Evolutionary conservation across 2,329 filamentous ascomycete genomes (phyloP).

Genomic region (Penicillium sp.): DNA sequence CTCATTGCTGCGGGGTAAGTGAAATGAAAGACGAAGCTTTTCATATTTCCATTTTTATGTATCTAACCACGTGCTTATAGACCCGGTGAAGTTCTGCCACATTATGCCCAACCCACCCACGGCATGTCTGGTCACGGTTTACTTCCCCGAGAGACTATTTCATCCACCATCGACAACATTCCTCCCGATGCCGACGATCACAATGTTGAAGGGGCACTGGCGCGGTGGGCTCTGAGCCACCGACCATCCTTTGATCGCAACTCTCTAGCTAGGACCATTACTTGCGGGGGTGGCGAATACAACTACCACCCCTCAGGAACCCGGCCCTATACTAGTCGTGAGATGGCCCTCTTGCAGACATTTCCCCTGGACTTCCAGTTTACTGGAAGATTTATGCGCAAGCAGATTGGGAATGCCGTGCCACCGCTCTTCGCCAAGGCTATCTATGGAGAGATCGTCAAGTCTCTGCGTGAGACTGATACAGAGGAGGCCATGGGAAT

Average conservation of each 20-base stretch:
- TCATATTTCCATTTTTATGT: background rate
- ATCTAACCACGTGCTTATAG: constrained; percentile 43
- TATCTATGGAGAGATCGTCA: constrained; percentile 41
- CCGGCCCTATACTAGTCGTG: constrained; percentile 64
- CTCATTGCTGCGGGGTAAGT: constrained; percentile 56
- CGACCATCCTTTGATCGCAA: constrained; percentile 46
- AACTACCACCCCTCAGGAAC: constrained; percentile 66
- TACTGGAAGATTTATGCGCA: constrained; percentile 40
- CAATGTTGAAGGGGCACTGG: constrained; percentile 32
- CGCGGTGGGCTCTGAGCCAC: constrained; percentile 27
- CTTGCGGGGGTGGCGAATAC: constrained; percentile 58
- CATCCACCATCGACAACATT: constrained; percentile 43
- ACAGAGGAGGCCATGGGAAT: constrained; percentile 19
- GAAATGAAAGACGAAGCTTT: background rate
- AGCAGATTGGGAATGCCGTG: constrained; percentile 78
- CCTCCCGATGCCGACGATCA: constrained; percentile 45
- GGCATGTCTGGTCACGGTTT: constrained; percentile 33
- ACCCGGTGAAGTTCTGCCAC: constrained; percentile 68
- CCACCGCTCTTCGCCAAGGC: constrained; percentile 55
- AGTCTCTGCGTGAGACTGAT: constrained; percentile 41
- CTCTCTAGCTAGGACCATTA: constrained; percentile 61
- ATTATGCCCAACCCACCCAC: constrained; percentile 65
- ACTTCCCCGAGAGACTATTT: constrained; percentile 43
- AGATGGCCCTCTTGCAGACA: constrained; percentile 67
- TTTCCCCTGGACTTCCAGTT: constrained; percentile 67